Evolutionary conservation across 345 rosid genomes (phyloP).

Genomic region (Gossypium rotundifolium): DNA sequence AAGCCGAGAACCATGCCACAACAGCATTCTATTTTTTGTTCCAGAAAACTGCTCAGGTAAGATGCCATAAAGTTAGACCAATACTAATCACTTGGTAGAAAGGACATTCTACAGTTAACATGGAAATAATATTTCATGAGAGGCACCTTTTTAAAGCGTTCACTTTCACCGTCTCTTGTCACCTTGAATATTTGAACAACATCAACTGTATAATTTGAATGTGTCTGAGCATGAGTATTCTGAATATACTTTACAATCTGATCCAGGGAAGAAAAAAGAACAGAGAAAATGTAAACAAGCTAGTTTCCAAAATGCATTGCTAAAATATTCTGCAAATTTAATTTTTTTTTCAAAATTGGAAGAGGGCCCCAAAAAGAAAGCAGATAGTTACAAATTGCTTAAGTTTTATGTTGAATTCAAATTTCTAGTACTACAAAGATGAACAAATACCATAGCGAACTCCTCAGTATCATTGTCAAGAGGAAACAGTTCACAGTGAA

Average conservation of each 20-base stretch:
- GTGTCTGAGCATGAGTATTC: conserved; percentile 89
- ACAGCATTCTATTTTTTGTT: conserved; percentile 65
- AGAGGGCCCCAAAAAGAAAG: neutral
- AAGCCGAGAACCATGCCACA: conserved; percentile 97
- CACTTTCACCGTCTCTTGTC: conserved; percentile 55
- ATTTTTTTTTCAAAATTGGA: neutral
- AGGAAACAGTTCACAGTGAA: conserved; percentile 63
- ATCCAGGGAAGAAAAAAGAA: conserved; percentile 8
- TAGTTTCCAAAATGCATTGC: neutral
- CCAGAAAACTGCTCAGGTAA: conserved; percentile 45
- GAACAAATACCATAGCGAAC: conserved; percentile 50
- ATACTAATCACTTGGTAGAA: neutral
- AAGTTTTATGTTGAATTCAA: neutral
- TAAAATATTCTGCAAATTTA: neutral
- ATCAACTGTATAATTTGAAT: conserved; percentile 59
- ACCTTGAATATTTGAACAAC: conserved; percentile 64
- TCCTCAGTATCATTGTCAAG: conserved; percentile 58
- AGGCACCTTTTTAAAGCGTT: conserved; percentile 55
- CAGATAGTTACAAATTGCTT: neutral
- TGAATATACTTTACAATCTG: conserved; percentile 66
- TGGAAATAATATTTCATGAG: neutral
- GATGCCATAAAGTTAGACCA: neutral
- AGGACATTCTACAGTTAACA: neutral
- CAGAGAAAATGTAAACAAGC: conserved; percentile 9
- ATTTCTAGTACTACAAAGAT: neutral